These are phyloP conservation scores for Phaeosphaeria sp. DNA, from an alignment of 2,329 filamentous ascomycete genomes.

Conservation along the genomic window DNA sequence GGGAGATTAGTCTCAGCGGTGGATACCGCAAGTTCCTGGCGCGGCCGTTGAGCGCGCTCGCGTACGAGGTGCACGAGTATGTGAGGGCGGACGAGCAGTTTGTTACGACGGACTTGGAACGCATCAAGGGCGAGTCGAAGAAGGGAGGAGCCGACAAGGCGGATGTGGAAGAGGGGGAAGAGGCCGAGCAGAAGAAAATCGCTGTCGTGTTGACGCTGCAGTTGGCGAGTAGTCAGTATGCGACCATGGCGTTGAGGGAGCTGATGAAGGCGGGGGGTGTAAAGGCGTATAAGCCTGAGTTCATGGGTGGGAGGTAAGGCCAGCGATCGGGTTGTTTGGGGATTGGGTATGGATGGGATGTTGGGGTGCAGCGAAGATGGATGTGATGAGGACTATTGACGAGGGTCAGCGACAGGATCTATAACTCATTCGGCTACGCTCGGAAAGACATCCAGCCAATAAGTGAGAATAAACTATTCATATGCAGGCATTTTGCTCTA, in stretches of 20 bases:
- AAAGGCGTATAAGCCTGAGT: conserved; percentile 68
- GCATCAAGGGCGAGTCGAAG: conserved; percentile 54
- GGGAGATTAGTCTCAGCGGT: conserved; percentile 87
- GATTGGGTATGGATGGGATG: too few relatives aligned
- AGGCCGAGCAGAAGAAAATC: conserved; percentile 56
- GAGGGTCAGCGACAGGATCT: too few relatives aligned
- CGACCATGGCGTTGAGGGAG: conserved; percentile 82
- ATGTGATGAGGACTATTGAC: too few relatives aligned
- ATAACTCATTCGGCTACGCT: too few relatives aligned
- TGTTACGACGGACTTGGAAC: conserved; percentile 83
- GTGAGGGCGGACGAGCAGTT: conserved; percentile 78
- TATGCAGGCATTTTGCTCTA: too few relatives aligned
- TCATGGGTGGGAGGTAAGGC: conserved; percentile 55
- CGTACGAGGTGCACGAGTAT: conserved; percentile 75
- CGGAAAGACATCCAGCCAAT: too few relatives aligned
- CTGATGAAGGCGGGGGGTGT: conserved; percentile 73
- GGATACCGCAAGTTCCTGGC: conserved; percentile 86
- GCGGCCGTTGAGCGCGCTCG: conserved; percentile 67
- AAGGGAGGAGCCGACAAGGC: conserved; percentile 34
- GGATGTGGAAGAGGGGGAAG: conserved; percentile 30
- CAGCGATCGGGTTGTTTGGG: neutral
- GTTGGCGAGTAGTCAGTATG: conserved; percentile 80
- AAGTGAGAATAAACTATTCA: too few relatives aligned
- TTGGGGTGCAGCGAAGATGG: too few relatives aligned
- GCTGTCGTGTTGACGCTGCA: conserved; percentile 77